Conservation (phyloP, 805 yeast genomes). For the Grigorovia yakushimaensis region DNA sequence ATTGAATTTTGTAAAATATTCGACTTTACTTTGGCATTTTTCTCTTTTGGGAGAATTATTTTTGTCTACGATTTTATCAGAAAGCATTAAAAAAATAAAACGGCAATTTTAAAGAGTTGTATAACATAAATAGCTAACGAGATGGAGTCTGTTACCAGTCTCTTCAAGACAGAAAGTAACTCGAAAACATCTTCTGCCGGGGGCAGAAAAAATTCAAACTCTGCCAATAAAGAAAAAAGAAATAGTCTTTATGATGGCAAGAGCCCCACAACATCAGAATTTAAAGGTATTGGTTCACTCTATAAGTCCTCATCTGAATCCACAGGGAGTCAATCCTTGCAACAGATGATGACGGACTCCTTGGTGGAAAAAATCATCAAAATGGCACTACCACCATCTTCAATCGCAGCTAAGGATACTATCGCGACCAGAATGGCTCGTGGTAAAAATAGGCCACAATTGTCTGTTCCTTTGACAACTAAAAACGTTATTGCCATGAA, state of each 20-base stretch:
- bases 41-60: no score
- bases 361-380: conserved; percentile 60
- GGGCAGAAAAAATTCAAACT: not conserved
- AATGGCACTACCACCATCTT: conserved; percentile 61
- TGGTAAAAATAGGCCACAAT: conserved; percentile 55
- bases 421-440: conserved; percentile 46
- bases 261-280: not conserved
- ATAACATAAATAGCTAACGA: no score
- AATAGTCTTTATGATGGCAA: not conserved
- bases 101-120: no score
- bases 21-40: no score
- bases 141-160: conserved; percentile 24
- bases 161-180: conserved; percentile 23
- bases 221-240: not conserved
- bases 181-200: not conserved
- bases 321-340: conserved; percentile 11
- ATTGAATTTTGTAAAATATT: no score
- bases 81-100: no score
- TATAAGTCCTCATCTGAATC: not conserved
- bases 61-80: no score
- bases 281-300: not conserved
- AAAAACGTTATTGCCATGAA: conserved; percentile 54
- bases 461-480: conserved; percentile 63
- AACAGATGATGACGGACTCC: conserved; percentile 48
- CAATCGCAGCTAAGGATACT: conserved; percentile 35